Percentiles rank a stretch among this genome's conserved stretches.
Evolutionary conservation across 192 early-diverging fungal species (phyloP).

Genomic region (Backusella tarrabulga): DNA sequence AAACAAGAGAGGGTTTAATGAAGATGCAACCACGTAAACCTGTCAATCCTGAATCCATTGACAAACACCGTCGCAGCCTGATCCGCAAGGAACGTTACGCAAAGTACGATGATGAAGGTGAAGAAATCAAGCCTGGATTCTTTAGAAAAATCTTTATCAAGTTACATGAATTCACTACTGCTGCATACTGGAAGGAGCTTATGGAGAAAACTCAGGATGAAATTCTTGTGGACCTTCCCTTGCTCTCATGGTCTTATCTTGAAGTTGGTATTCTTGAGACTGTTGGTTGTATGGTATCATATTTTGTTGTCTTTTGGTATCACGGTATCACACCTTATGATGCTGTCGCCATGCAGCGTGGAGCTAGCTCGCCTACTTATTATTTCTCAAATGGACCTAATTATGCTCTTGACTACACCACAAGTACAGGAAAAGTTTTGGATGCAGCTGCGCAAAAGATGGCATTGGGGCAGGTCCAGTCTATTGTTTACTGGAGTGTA

Average conservation of each 20-base stretch:
- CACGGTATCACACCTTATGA: constrained; percentile 62
- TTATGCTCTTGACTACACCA: constrained; percentile 44
- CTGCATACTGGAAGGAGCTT: constrained; percentile 59
- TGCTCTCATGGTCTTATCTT: constrained; percentile 83
- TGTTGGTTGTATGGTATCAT: constrained; percentile 66
- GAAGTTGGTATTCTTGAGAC: constrained; percentile 82
- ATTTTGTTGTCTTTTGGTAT: constrained; percentile 78
- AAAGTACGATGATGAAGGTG: constrained; percentile 46
- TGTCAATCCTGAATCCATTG: constrained; percentile 75
- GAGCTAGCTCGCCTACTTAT: constrained; percentile 31
- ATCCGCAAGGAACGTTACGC: constrained; percentile 48
- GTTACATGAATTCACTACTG: constrained; percentile 49
- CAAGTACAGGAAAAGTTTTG: constrained; percentile 30
- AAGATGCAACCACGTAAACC: constrained; percentile 87
- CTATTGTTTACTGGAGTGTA: constrained; percentile 72
- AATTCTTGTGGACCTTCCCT: constrained; percentile 78
- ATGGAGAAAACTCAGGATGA: constrained; percentile 79
- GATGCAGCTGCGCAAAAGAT: constrained; percentile 58
- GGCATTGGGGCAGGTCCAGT: constrained; percentile 76
- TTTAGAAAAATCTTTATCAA: constrained; percentile 22
- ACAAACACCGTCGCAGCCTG: constrained; percentile 58
- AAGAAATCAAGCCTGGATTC: constrained; percentile 32
- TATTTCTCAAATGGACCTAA: constrained; percentile 49
- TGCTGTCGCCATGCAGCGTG: constrained; percentile 57
- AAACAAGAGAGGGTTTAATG: constrained; percentile 79